A percentile compares a stretch with the other conserved stretches of the same genome.
phyloP scores from a whole-genome alignment of 441 rosid species.

The Breynia disticha region DNA sequence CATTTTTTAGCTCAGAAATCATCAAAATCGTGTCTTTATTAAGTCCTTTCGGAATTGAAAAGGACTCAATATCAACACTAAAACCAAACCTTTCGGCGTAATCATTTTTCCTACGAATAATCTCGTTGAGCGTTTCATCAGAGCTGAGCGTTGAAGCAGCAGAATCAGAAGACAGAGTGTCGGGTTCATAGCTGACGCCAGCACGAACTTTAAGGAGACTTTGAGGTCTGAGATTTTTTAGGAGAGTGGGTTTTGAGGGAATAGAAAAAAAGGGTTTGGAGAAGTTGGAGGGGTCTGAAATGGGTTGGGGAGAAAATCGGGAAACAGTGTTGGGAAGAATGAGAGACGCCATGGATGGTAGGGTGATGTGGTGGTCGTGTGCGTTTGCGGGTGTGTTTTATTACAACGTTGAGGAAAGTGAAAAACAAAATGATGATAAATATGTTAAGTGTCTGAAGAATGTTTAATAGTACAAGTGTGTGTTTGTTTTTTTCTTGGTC shows the following conservation, averaged over 20 bases:
- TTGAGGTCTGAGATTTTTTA: constrained; percentile 3
- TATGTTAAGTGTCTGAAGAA: no score
- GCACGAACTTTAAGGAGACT: constrained; percentile 20
- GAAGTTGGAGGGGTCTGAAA: constrained; percentile 1
- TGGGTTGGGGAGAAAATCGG: constrained; percentile 8
- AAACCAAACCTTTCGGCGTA: constrained; percentile 67
- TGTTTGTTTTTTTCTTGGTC: no score
- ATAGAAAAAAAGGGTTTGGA: constrained; percentile 9
- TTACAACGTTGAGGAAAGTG: no score
- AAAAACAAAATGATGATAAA: no score
- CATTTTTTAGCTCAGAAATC: constrained; percentile 67
- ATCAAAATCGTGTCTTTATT: constrained; percentile 49
- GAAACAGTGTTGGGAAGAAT: constrained; percentile 13
- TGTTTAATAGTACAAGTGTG: no score
- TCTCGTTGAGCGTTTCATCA: constrained; percentile 52
- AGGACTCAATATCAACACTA: constrained; percentile 58
- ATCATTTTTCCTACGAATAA: constrained; percentile 52
- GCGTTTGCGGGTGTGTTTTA: no score
- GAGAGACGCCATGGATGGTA: constrained; percentile 22
- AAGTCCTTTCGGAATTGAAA: constrained; percentile 82
- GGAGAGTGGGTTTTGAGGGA: constrained; percentile 7
- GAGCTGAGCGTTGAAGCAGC: constrained; percentile 25
- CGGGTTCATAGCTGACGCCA: constrained; percentile 19
- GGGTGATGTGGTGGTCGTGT: background rate
- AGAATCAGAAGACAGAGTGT: constrained; percentile 27